These are phyloP conservation scores for Fusarium circinatum DNA, from an alignment of 2,329 filamentous ascomycete genomes.

Conservation along the genomic window DNA sequence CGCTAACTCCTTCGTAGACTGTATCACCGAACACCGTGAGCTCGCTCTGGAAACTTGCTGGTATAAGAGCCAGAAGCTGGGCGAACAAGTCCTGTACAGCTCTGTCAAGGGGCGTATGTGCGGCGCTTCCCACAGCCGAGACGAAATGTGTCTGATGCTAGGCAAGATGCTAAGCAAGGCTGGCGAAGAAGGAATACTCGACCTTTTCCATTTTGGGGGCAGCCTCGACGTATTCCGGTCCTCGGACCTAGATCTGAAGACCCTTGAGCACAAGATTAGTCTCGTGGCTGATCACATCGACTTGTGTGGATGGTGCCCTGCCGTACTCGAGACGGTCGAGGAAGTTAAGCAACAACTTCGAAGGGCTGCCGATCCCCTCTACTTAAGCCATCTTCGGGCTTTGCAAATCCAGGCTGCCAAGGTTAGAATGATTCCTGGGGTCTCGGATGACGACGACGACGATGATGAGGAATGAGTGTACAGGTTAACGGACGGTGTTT, in stretches of 20 bases:
- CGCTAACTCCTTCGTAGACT: slow-evolving; percentile 7
- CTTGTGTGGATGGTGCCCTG: slow-evolving; percentile 11
- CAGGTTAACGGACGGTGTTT: not conserved
- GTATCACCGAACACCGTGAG: slow-evolving; percentile 16
- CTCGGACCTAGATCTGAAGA: not conserved
- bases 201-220: slow-evolving; percentile 7
- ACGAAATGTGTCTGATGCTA: slow-evolving; percentile 6
- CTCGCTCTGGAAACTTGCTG: slow-evolving; percentile 4
- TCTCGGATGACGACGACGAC: not conserved
- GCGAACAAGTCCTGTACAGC: not conserved
- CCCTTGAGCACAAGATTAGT: slow-evolving; percentile 1
- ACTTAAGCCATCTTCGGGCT: not conserved
- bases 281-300: slow-evolving; percentile 6
- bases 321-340: not conserved
- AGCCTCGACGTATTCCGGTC: not conserved
- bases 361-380: slow-evolving; percentile 9
- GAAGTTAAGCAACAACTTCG: not conserved
- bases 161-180: slow-evolving; percentile 27
- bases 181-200: slow-evolving; percentile 1
- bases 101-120: slow-evolving; percentile 2
- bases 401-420: slow-evolving; percentile 12
- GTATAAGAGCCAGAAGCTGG: slow-evolving; percentile 20
- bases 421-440: not conserved
- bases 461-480: not conserved
- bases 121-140: not conserved